Conservation (phyloP, 768 basidiomycete genomes). For the Russula sp. region DNA sequence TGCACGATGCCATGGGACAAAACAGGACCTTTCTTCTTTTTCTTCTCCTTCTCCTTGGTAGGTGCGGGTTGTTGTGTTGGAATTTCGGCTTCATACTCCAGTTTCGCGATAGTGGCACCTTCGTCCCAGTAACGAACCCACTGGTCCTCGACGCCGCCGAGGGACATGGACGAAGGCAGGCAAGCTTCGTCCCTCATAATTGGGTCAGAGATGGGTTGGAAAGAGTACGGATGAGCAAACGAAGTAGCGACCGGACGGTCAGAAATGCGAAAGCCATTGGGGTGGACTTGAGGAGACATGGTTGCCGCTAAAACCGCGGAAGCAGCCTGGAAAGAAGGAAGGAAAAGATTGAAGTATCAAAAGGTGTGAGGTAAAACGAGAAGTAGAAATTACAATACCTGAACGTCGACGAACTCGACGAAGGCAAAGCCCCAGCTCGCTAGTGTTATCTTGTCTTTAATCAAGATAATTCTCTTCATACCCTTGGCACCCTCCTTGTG, state of each 20-base stretch:
- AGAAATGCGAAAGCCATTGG: conserved; percentile 91
- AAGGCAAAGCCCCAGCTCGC: conserved; percentile 94
- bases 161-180: conserved; percentile 57
- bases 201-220: conserved; percentile 74
- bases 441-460: conserved; percentile 84
- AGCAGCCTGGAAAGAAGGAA: conserved; percentile 57
- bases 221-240: conserved; percentile 89
- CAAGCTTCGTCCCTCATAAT: conserved; percentile 76
- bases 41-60: conserved; percentile 58
- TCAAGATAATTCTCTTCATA: conserved; percentile 82
- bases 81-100: conserved; percentile 78
- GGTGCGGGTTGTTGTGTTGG: conserved; percentile 42
- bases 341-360: conserved; percentile 27
- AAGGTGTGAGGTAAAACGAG: conserved; percentile 1
- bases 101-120: conserved; percentile 64
- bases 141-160: conserved; percentile 68
- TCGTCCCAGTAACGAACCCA: conserved; percentile 96
- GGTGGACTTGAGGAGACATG: conserved; percentile 84
- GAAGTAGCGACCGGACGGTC: conserved; percentile 87
- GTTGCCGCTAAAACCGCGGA: conserved; percentile 77
- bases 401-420: conserved; percentile 82
- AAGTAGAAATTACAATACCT: conserved; percentile 47
- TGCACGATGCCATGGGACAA: not conserved
- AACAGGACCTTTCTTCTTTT: conserved; percentile 54
- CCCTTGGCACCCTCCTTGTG: conserved; percentile 78